phyloP scores from a whole-genome alignment of 257 asterid genomes.

The Thymus quinquecostatus region DNA sequence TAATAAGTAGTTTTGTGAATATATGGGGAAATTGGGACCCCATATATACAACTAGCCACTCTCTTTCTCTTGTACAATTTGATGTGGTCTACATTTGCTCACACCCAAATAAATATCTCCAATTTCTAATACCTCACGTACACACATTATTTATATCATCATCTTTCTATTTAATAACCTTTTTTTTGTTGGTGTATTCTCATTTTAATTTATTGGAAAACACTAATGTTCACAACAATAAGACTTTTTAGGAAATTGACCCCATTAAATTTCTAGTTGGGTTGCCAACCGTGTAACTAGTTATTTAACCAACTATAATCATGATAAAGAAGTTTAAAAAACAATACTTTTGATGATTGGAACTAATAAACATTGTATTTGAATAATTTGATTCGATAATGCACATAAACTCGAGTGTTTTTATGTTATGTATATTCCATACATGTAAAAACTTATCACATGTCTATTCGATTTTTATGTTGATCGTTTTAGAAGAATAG shows the following conservation, averaged over 20 bases:
- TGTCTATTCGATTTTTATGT: no score
- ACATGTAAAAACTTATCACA: no score
- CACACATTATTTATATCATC: constrained; percentile 30
- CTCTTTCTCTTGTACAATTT: constrained; percentile 6
- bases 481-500: no score
- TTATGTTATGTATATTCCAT: no score
- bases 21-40: constrained; percentile 40
- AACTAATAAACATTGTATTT: background rate
- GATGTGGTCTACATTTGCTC: constrained; percentile 51
- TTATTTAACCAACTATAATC: background rate
- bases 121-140: constrained; percentile 28
- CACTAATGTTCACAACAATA: background rate
- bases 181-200: background rate
- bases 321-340: background rate
- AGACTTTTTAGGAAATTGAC: background rate
- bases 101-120: constrained; percentile 41
- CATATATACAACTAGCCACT: constrained; percentile 26
- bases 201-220: background rate
- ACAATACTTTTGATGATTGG: background rate
- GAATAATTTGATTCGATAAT: background rate
- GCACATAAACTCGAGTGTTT: background rate
- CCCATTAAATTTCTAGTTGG: constrained; percentile 22
- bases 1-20: constrained; percentile 39
- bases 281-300: constrained; percentile 11
- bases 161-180: background rate